Evolutionary conservation across 1,139 yeast species (phyloP), one percentile per base, ranked within the genome.

Genomic region (Candida gigantensis): DNA sequence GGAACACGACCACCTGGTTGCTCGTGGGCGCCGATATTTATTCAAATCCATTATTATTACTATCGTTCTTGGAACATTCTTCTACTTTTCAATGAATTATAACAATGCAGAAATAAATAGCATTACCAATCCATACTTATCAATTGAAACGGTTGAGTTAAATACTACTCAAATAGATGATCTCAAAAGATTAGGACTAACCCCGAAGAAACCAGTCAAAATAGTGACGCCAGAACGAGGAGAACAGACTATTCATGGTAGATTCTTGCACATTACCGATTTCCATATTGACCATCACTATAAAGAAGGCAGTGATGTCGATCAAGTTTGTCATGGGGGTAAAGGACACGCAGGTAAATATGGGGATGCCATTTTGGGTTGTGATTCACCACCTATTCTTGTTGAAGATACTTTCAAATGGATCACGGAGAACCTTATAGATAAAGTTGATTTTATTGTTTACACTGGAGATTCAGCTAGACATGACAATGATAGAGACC

Each of bases 391-490:
- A 2, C 58, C 77, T 53, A 57, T 62, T 0, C 60, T 87, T 33
- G 78, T 84, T 61, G 65, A 79, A 15, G 72, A 70, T 10, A 86
- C 95, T 0, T 63, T 87, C 38, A 56, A 69, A 29, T 87, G 94
- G 94, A 64, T 86, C 2, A 59, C 67, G 19, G 65, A 69, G 6
- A 79, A 85, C 47, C 57, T 85, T 39, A 75, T 72, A 43, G 94
- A 84, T 53, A 80, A 85, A 46, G 80, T 87, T 34, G 96, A 87
- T 57, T 87, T 87, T 55, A 81, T 87, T 20, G 74, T 87, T 12
- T 87, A 96, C 96, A 86, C 95, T 0, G 96, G 96, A 23, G 96
- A 87, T 60, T 87, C 86, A 50, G 79, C 85, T 30, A 72, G 96
- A 39, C 96, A 87, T 56, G 96, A 87, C 57, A 84, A 83, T 51